Conservation (phyloP, 2,329 filamentous ascomycete genomes). For the Cladorrhinum sp. region DNA sequence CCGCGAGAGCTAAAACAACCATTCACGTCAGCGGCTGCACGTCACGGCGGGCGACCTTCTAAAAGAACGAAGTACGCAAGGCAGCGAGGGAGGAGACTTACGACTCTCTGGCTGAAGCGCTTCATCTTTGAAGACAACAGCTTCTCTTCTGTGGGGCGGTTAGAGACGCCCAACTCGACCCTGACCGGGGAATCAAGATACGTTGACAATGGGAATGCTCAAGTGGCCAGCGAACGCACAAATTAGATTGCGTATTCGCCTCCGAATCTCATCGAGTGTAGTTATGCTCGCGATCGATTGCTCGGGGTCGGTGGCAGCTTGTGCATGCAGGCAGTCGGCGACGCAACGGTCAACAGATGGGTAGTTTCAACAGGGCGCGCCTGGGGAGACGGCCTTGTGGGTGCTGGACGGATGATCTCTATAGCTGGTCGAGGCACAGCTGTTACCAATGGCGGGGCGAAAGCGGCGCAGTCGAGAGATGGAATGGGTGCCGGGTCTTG, state of each 20-base stretch:
- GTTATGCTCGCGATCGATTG: constrained; percentile 7
- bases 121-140: constrained; percentile 69
- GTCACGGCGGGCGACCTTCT: neutral
- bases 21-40: constrained; percentile 9
- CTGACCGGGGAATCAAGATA: constrained; percentile 20
- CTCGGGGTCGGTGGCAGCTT: neutral
- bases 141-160: constrained; percentile 28
- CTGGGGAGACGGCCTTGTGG: constrained; percentile 1
- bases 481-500: constrained; percentile 8
- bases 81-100: constrained; percentile 51
- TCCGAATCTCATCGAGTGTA: constrained; percentile 14
- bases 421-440: constrained; percentile 15
- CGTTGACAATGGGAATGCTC: constrained; percentile 9
- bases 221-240: constrained; percentile 2
- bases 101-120: constrained; percentile 95
- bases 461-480: constrained; percentile 19
- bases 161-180: constrained; percentile 29
- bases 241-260: neutral
- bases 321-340: constrained; percentile 12
- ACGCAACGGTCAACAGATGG: constrained; percentile 5
- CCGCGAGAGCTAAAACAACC: constrained; percentile 71
- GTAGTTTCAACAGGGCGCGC: constrained; percentile 5
- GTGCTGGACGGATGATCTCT: constrained; percentile 7
- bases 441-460: constrained; percentile 10
- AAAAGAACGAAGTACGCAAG: constrained; percentile 14